Evolutionary conservation across 2,329 filamentous ascomycete genomes (phyloP), one percentile per base, ranked within the genome.

Genomic region (Colletotrichum zoysiae): DNA sequence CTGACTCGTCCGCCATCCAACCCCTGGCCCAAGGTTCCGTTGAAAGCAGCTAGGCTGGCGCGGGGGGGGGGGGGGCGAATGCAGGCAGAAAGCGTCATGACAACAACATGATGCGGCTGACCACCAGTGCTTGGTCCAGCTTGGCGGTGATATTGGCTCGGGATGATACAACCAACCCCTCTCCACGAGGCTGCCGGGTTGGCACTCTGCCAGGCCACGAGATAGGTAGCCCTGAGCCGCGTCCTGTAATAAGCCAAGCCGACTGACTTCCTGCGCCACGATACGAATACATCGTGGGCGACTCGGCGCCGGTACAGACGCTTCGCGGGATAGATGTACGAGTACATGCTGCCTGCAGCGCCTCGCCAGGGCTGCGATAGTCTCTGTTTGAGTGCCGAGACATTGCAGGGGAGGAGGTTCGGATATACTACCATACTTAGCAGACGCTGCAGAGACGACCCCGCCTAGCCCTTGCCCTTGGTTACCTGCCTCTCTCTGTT

Each of bases 141-240:
- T 62, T 71, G 64, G 68, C 68, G 18, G 42, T 30, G 64, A 51
- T 62, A 38, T 44, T 67, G 68, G 51, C 65, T 53, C 64, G 16
- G 14, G 64, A 42, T 71, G 60, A 46, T 42, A 11, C 30, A 30
- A 30, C 30, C 30, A 12, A 23, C 35, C 20, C 26, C 18, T 38
- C 65, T 33, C 30, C 42, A 30, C 57, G 64, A 58, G 56, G 50
- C 18, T n/a, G 33, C 61, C 56, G 67, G 40, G n/a, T 44, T 67
- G 50, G 14, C 23, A n/a, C 33, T 46, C 55, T 38, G 12, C 12
- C 5, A n/a, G 35, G 33, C 33, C 53, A 30, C n/a, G 46, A 38
- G 56, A n/a, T 30, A 4, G 30, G 30, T 44, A 40, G 44, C 30
- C n/a, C 30, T 38, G 38, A 40, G 46, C 44, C 18, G 33, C 46